phyloP scores from a whole-genome alignment of 352 stramenopile genomes.

The Phytophthora kernoviae region DNA sequence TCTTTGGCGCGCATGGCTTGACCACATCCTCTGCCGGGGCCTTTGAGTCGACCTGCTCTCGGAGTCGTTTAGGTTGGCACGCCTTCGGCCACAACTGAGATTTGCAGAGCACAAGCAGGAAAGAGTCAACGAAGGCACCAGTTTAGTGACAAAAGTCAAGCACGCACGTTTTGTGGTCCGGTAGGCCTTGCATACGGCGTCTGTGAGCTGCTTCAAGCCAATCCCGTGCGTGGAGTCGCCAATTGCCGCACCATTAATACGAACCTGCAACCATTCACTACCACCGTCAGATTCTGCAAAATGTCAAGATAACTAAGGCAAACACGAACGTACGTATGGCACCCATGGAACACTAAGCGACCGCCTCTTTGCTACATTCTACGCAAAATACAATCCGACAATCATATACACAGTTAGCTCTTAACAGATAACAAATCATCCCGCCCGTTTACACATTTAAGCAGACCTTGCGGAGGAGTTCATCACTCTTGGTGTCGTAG shows the following conservation, averaged over 20 bases:
- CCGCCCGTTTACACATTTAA: neutral
- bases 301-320: conserved; percentile 1
- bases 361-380: conserved; percentile 57
- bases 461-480: conserved; percentile 60
- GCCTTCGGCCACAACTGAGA: conserved; percentile 42
- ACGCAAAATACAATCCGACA: conserved; percentile 11
- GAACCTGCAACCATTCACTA: conserved; percentile 33
- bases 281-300: conserved; percentile 2
- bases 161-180: conserved; percentile 46
- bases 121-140: neutral
- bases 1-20: conserved; percentile 76
- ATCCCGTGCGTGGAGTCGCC: conserved; percentile 70
- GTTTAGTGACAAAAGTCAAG: neutral
- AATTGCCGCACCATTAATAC: conserved; percentile 60
- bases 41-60: conserved; percentile 47
- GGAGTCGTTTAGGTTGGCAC: conserved; percentile 72
- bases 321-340: conserved; percentile 60
- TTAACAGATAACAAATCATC: neutral
- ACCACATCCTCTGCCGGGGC: conserved; percentile 44
- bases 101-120: neutral
- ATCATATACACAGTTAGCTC: neutral
- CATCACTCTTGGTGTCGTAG: conserved; percentile 62
- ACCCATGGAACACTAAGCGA: conserved; percentile 67
- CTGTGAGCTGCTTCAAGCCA: conserved; percentile 63
- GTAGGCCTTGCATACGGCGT: conserved; percentile 75